Percentiles rank a stretch among this genome's conserved stretches.
These are phyloP conservation scores for Vigna nakashimae DNA, from an alignment of 306 rosid genomes.

Conservation along the genomic window DNA sequence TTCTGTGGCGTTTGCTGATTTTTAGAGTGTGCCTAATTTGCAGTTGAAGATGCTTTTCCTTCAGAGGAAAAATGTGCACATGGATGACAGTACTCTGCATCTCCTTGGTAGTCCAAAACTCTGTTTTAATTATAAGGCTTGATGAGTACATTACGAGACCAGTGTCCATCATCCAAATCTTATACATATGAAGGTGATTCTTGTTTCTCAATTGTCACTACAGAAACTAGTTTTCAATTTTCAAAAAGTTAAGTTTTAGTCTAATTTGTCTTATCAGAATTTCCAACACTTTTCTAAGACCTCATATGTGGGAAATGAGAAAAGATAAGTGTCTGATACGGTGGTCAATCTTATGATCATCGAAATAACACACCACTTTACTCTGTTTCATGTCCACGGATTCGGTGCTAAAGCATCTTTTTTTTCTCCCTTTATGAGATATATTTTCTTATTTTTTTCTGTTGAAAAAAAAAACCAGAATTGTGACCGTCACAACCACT, in stretches of 20 bases:
- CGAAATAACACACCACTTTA: slow-evolving; percentile 15
- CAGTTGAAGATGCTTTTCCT: slow-evolving; percentile 49
- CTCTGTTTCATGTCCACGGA: slow-evolving; percentile 11
- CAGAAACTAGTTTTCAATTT: slow-evolving; percentile 36
- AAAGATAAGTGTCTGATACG: slow-evolving; percentile 42
- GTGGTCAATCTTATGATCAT: slow-evolving; percentile 51
- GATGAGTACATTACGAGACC: slow-evolving; percentile 25
- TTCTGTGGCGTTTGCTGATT: slow-evolving; percentile 12
- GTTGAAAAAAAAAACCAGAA: background rate
- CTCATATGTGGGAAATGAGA: slow-evolving; percentile 24
- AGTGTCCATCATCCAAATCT: slow-evolving; percentile 33
- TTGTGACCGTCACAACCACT: slow-evolving; percentile 25
- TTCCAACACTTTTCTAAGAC: background rate
- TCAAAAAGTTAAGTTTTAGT: too few relatives aligned
- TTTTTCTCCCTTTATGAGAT: slow-evolving; percentile 9
- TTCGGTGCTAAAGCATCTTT: slow-evolving; percentile 53
- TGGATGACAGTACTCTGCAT: slow-evolving; percentile 45
- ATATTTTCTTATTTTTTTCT: too few relatives aligned
- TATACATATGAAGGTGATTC: slow-evolving; percentile 40
- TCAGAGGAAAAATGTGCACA: slow-evolving; percentile 41
- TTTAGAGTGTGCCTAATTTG: slow-evolving; percentile 41
- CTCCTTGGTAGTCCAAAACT: slow-evolving; percentile 43
- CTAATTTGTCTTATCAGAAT: too few relatives aligned
- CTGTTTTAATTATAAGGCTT: slow-evolving; percentile 32
- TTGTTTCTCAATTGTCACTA: slow-evolving; percentile 41